Percentiles rank a stretch among this genome's conserved stretches.
Evolutionary conservation across 768 basidiomycete genomes (phyloP).

Genomic region (Daedaleopsis nitida): DNA sequence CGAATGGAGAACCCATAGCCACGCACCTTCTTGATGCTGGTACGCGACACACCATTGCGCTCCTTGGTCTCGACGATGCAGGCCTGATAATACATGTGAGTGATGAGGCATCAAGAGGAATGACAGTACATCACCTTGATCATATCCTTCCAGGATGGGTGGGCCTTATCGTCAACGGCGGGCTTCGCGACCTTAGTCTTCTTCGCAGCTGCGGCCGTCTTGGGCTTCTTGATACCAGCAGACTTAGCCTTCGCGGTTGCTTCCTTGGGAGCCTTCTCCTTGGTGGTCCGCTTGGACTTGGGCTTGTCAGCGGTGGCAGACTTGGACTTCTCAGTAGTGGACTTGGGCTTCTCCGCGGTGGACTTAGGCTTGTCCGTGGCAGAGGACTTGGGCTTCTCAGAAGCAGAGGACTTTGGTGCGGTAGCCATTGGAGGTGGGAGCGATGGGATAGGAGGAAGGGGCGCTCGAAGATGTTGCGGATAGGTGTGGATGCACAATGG

Average conservation of each 20-base stretch:
- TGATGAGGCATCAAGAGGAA: background rate
- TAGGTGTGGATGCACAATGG: slow-evolving; percentile 6
- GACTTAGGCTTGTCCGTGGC: slow-evolving; percentile 17
- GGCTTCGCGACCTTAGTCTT: slow-evolving; percentile 9
- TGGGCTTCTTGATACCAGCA: slow-evolving; percentile 15
- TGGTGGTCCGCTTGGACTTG: slow-evolving; percentile 14
- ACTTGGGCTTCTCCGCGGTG: slow-evolving; percentile 19
- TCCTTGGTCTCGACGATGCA: slow-evolving; percentile 68
- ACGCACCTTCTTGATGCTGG: slow-evolving; percentile 63
- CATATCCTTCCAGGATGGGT: slow-evolving; percentile 43
- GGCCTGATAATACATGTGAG: slow-evolving; percentile 48
- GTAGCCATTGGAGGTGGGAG: slow-evolving; percentile 14
- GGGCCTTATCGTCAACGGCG: slow-evolving; percentile 22
- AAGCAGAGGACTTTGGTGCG: slow-evolving; percentile 19
- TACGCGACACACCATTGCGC: slow-evolving; percentile 74
- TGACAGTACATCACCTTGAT: slow-evolving; percentile 32
- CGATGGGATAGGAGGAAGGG: background rate
- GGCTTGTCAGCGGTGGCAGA: slow-evolving; percentile 9
- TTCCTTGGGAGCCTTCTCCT: slow-evolving; percentile 12
- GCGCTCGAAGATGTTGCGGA: background rate
- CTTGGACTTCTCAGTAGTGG: slow-evolving; percentile 22
- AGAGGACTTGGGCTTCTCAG: slow-evolving; percentile 24
- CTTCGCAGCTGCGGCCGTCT: background rate
- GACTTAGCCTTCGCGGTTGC: slow-evolving; percentile 13
- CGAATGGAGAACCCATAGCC: background rate